Conservation (phyloP, 805 yeast species). For the Brettanomyces bruxellensis region DNA sequence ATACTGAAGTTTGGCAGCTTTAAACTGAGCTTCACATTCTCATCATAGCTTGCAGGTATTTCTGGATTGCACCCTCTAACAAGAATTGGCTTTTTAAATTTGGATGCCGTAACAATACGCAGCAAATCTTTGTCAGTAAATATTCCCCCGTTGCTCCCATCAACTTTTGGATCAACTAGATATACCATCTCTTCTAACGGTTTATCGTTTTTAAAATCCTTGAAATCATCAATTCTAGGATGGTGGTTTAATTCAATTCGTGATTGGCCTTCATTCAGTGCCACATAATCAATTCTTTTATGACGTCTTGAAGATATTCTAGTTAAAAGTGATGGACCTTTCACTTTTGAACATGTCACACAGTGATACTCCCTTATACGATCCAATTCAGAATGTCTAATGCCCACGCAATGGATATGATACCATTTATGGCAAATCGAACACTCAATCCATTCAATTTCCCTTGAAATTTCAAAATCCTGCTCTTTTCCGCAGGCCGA, state of each 20-base stretch:
- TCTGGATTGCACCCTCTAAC: constrained; percentile 20
- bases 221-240: constrained; percentile 37
- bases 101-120: constrained; percentile 17
- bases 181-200: constrained; percentile 20
- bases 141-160: constrained; percentile 8
- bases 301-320: constrained; percentile 48
- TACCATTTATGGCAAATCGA: constrained; percentile 46
- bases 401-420: constrained; percentile 40
- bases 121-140: constrained; percentile 19
- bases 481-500: constrained; percentile 2
- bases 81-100: constrained; percentile 23
- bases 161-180: constrained; percentile 16
- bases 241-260: constrained; percentile 46
- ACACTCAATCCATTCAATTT: constrained; percentile 47
- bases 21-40: constrained; percentile 10
- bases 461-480: constrained; percentile 6
- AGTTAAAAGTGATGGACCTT: constrained; percentile 42
- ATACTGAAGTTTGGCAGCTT: constrained; percentile 49
- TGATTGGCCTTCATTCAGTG: constrained; percentile 66
- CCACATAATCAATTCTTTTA: constrained; percentile 64
- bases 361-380: constrained; percentile 48
- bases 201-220: constrained; percentile 19
- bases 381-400: constrained; percentile 28
- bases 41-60: constrained; percentile 6
- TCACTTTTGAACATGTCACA: constrained; percentile 29